A percentile compares a stretch with the other conserved stretches of the same genome.
phyloP scores from a whole-genome alignment of 1,284 basidiomycete species.

The Papiliotrema fonsecae region DNA sequence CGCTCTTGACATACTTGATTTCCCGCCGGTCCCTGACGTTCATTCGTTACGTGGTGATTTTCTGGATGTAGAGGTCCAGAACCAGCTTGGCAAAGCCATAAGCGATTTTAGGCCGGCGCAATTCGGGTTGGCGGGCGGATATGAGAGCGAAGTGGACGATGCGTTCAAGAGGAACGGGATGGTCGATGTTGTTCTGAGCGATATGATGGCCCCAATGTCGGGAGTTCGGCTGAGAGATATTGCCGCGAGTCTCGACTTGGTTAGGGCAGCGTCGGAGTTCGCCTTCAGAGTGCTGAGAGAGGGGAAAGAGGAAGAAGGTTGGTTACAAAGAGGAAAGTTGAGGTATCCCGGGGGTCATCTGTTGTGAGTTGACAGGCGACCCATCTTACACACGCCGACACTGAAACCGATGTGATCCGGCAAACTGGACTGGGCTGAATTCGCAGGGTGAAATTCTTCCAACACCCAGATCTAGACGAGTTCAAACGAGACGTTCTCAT shows the following conservation, averaged over 20 bases:
- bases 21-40: conserved; percentile 64
- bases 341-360: conserved; percentile 36
- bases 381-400: too few relatives aligned
- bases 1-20: conserved; percentile 67
- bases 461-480: conserved; percentile 41
- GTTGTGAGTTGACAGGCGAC: conserved; percentile 42
- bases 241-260: conserved; percentile 41
- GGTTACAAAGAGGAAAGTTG: conserved; percentile 8
- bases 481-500: conserved; percentile 37
- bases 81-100: conserved; percentile 43
- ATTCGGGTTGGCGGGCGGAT: background rate
- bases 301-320: conserved; percentile 7
- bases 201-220: conserved; percentile 51
- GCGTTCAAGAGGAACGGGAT: conserved; percentile 1
- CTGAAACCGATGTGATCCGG: too few relatives aligned
- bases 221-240: conserved; percentile 44
- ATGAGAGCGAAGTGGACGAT: background rate
- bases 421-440: background rate
- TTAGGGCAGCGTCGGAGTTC: conserved; percentile 41
- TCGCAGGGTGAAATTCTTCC: conserved; percentile 43
- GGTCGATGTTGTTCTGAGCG: conserved; percentile 47
- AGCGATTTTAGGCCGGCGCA: background rate
- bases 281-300: conserved; percentile 25
- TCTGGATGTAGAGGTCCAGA: conserved; percentile 56
- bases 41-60: conserved; percentile 69